Conservation (phyloP, 495 filamentous ascomycete genomes). For the Tetracladium marchalianum region DNA sequence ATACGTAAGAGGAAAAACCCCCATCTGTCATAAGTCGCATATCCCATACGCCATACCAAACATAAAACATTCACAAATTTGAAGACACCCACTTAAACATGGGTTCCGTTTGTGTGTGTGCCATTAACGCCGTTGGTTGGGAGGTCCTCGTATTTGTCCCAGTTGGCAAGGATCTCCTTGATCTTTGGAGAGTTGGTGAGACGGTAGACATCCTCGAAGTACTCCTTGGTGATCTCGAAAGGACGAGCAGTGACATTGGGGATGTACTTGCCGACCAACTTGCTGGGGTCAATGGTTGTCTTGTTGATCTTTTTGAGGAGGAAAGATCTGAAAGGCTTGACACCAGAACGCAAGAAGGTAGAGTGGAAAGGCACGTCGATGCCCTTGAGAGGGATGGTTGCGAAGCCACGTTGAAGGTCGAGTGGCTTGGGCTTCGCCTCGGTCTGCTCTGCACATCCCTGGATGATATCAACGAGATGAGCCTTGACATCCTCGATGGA, state of each 20-base stretch:
- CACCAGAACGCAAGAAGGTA: slow-evolving; percentile 92
- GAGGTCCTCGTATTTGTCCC: slow-evolving; percentile 50
- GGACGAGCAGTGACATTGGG: slow-evolving; percentile 95
- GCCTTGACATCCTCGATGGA: slow-evolving; percentile 66
- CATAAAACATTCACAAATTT: not conserved
- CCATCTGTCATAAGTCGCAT: too few relatives aligned
- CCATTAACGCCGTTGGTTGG: slow-evolving; percentile 22
- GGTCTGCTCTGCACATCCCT: slow-evolving; percentile 73
- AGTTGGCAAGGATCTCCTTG: slow-evolving; percentile 79
- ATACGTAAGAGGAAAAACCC: too few relatives aligned
- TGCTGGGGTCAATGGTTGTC: slow-evolving; percentile 92
- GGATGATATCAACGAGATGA: slow-evolving; percentile 78
- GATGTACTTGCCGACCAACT: slow-evolving; percentile 96
- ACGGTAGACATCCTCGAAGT: slow-evolving; percentile 95
- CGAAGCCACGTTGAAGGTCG: slow-evolving; percentile 85
- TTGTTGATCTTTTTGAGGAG: slow-evolving; percentile 99
- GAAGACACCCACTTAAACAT: not conserved
- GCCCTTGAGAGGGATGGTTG: slow-evolving; percentile 90
- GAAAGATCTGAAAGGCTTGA: slow-evolving; percentile 97
- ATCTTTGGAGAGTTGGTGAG: slow-evolving; percentile 92
- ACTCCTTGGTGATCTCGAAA: slow-evolving; percentile 93
- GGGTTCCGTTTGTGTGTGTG: slow-evolving; percentile 15
- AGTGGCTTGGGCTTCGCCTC: slow-evolving; percentile 80
- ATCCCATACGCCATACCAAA: not conserved
- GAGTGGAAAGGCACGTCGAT: slow-evolving; percentile 99